Evolutionary conservation across 192 early-diverging fungal species (phyloP), one percentile per base, ranked within the genome.

Genomic region (Lobulomyces angularis): DNA sequence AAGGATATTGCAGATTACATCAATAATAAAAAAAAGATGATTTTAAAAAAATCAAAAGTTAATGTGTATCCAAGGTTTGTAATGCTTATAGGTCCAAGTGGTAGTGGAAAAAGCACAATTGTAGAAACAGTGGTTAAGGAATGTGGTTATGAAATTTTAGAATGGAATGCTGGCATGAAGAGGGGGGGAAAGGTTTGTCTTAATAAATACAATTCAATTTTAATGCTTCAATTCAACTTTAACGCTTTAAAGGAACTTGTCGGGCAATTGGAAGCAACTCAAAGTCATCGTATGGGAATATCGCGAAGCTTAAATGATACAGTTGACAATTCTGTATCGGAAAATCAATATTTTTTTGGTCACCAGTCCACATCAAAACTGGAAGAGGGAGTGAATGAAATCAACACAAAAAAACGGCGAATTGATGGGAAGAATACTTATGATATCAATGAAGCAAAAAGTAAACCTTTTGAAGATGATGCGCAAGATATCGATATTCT

Each of bases 101-200:
- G 84, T 12, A 64, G 65, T 33, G 79, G 87, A 21, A 84, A 85
- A 29, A 83, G 83, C 1, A 74, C 80, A 2, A 55, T 74, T 0
- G 77, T 87, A 0, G 77, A 77, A 46, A 74, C 83, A 0, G 77
- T 71, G 25, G 87, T 84, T 1, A 59, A 62, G 6, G 79, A 84
- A 45, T 59, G 64, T 33, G 81, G 78, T 1, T 90, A 75, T 47
- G 74, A 80, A 20, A 76, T 87, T 12, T 65, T 81, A 43, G 87
- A 90, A 54, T 63, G 85, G 2, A 69, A 85, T 46, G 60, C 82
- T 0, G 75, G 77, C 1, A 59, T 64, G 45, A 57, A 67, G 17
- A 69, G 87, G 20, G 74, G 67, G 8, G 80, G 80, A 19, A 83
- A 80, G 37, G 82, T n/a, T n/a, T n/a, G n/a, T n/a, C n/a, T n/a